phyloP scores from a whole-genome alignment of 1,139 yeast genomes.

The Candida glucosophila region DNA sequence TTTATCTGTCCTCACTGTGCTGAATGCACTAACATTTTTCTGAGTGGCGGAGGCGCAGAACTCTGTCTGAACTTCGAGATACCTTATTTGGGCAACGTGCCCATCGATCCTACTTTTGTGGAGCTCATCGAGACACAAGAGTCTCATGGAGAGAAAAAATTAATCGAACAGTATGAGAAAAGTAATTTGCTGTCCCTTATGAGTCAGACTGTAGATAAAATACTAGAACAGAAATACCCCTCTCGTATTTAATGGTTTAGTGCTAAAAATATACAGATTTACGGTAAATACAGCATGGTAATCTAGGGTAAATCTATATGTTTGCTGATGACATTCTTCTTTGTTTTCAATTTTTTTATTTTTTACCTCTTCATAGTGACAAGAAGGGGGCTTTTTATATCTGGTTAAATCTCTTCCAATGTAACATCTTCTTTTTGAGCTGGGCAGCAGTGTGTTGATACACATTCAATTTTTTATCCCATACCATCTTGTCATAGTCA shows the following conservation, averaged over 20 bases:
- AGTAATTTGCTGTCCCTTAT: constrained; percentile 42
- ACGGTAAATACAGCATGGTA: too few relatives aligned
- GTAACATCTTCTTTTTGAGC: constrained; percentile 54
- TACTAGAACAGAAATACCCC: constrained; percentile 31
- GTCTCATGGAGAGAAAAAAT: constrained; percentile 12
- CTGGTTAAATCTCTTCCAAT: constrained; percentile 51
- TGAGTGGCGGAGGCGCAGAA: constrained; percentile 83
- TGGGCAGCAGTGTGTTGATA: constrained; percentile 85
- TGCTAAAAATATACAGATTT: too few relatives aligned
- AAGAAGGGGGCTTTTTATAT: too few relatives aligned
- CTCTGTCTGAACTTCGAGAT: constrained; percentile 55
- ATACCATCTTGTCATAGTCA: constrained; percentile 80
- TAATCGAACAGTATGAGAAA: constrained; percentile 28
- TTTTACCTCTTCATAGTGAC: too few relatives aligned
- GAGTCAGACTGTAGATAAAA: constrained; percentile 37
- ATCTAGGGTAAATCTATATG: too few relatives aligned
- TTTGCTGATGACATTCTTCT: too few relatives aligned
- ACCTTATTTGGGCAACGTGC: constrained; percentile 75
- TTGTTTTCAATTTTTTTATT: too few relatives aligned
- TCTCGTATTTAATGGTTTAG: constrained; percentile 13
- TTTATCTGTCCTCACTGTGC: constrained; percentile 67
- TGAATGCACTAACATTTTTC: constrained; percentile 86
- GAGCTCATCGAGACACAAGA: constrained; percentile 66
- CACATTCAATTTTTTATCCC: constrained; percentile 80
- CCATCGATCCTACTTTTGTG: constrained; percentile 88